phyloP scores from a whole-genome alignment of 2,329 filamentous ascomycete species.

The Coleophoma eucalyptorum region DNA sequence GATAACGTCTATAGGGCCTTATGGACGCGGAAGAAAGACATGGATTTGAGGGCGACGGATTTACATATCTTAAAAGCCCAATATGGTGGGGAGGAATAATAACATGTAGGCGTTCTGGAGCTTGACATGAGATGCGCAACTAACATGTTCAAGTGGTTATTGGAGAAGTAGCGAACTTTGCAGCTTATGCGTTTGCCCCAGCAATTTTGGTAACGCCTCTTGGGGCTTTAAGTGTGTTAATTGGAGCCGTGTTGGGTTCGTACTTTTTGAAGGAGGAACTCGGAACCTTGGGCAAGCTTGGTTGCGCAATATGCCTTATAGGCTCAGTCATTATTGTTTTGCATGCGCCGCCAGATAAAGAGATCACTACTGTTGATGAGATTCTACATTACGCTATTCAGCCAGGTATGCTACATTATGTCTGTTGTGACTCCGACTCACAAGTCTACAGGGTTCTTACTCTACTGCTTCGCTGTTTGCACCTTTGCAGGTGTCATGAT shows the following conservation, averaged over 20 bases:
- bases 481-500: constrained; percentile 93
- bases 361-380: constrained; percentile 86
- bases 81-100: constrained; percentile 95
- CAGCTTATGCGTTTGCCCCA: constrained; percentile 95
- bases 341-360: constrained; percentile 90
- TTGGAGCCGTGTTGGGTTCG: constrained; percentile 89
- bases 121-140: constrained; percentile 10
- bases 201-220: constrained; percentile 97
- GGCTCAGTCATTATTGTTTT: constrained; percentile 97
- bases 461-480: constrained; percentile 78
- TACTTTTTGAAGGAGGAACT: constrained; percentile 91
- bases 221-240: constrained; percentile 89
- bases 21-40: constrained; percentile 87
- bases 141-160: constrained; percentile 64
- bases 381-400: constrained; percentile 88
- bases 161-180: constrained; percentile 95
- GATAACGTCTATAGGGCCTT: constrained; percentile 59
- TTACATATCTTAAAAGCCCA: constrained; percentile 89
- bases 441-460: constrained; percentile 67
- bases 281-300: constrained; percentile 87
- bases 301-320: constrained; percentile 93
- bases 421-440: too few species aligned
- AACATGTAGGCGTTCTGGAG: constrained; percentile 61
- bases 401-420: constrained; percentile 59
- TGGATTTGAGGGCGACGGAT: constrained; percentile 96